Base-by-base conservation (phyloP, 768 basidiomycete species). In the Lentinula guzmanii region DNA sequence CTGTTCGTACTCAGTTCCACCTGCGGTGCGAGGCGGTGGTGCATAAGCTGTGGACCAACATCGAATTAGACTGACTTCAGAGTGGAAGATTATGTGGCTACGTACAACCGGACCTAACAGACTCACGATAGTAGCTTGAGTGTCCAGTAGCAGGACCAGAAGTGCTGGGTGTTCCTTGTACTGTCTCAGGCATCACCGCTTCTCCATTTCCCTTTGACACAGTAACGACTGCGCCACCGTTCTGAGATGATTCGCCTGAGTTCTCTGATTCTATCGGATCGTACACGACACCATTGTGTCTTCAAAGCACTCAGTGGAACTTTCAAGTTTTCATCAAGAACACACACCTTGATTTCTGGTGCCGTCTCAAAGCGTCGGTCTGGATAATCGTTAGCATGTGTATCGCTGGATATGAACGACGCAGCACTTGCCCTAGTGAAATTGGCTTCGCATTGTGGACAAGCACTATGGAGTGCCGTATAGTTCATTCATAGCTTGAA, bases 301-400 rank as follows among this genome's bases (percentile, higher is more conserved):
- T 86, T 61, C 63, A 63, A 55, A 64, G 35, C 46, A 53, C 61
- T 37, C 51, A 8, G 57, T 57, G 41, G 62, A 58, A 51, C 39
- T 45, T 45, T 31, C 15, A 34, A 53, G 63, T 21, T 43, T 51
- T 62, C 54, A 50, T 46, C 41, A 60, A 62, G 58, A 46, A 53
- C 28, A 67, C 78, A 64, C 64, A 87, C 89, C 89, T 83, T 64
- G 90, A 90, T 67, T 89, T 89, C 73, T 90, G 87, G 70, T 91
- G 90, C 67, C 90, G 79, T 48, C 86, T 79, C n/a, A 90, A 77
- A 18, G 90, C 90, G 72, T 91, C 90, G n/a, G 88, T 87, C 90
- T 91, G 65, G 52, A 62, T 55, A 48, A 58, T 33, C 13, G 66
- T 73, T 55, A 68, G 64, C 57, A 58, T 51, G 31, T 60, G n/a